Evolutionary conservation across 805 yeast genomes (phyloP), one percentile per base, ranked within the genome.

Genomic region (Saccharomycopsis microspora): DNA sequence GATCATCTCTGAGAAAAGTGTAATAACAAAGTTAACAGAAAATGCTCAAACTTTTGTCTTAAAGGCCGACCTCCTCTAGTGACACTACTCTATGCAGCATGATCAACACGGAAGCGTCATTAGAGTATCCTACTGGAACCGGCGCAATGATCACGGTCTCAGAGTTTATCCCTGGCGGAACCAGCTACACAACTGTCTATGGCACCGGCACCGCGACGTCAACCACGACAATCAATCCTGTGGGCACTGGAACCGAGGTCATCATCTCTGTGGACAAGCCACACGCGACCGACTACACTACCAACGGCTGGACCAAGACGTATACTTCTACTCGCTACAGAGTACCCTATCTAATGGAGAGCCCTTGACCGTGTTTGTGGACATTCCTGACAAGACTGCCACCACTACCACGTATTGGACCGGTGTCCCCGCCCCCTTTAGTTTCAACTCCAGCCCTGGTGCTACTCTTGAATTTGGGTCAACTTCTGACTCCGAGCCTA

Each of bases 181-280:
- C 30, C 32, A 29, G 32, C 19, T 35, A 32, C 30, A 32, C 32
- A 4, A 41, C 45, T 42, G 36, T 37, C 37, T 19, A 37, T 29
- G 41, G 39, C 37, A 41, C 45, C 39, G 47, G 42, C 32, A 27
- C 28, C 7, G 19, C 33, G 9, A 44, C 42, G 36, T 44, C 47
- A 19, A 38, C 38, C 42, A 28, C 42, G 4, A 47, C 51, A 5
- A 30, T 41, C 37, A 35, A 8, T 34, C 44, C 51, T 27, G 11
- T 19, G 10, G 44, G 32, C n/a, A 35, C 41, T 41, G 39, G 6
- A 29, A 41, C 41, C 4, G 27, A 30, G n/a, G 42, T 49, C 3
- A 39, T 53, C 29, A 33, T 41, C 27, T 30, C 43, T 8, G 43
- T 32, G 19, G 32, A n/a, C 2, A 7, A n/a, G 5, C 34, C 43